A percentile compares a stretch with the other conserved stretches of the same genome.
Evolutionary conservation across 495 filamentous ascomycete genomes (phyloP).

Genomic region (Penicillium robsamsonii): DNA sequence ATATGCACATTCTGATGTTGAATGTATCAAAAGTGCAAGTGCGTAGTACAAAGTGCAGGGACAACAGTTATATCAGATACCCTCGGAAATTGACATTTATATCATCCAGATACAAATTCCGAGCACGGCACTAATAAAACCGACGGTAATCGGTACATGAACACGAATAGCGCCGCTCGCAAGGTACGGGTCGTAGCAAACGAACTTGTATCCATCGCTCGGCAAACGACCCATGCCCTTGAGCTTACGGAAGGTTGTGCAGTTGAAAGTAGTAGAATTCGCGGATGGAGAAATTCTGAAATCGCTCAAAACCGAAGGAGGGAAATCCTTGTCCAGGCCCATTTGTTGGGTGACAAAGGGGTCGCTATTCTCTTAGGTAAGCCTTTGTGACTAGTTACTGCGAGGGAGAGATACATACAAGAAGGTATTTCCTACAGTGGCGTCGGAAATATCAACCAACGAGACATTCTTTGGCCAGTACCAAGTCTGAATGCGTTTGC

Average conservation of each 20-base stretch:
- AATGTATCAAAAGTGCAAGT: too few relatives aligned
- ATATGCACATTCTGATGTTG: too few relatives aligned
- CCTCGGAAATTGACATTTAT: neutral
- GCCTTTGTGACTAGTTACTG: neutral
- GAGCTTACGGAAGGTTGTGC: slow-evolving; percentile 3
- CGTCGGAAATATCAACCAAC: neutral
- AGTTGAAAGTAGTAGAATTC: slow-evolving; percentile 1
- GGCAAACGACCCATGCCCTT: neutral
- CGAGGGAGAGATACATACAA: neutral
- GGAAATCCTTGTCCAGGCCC: neutral
- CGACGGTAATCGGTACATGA: neutral
- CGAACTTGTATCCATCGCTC: neutral
- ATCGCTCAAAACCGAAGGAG: neutral
- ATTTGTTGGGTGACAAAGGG: slow-evolving; percentile 9
- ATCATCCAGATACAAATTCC: neutral
- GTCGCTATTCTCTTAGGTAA: slow-evolving; percentile 3
- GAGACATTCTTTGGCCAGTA: slow-evolving; percentile 15
- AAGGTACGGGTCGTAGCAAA: neutral
- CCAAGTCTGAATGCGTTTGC: slow-evolving; percentile 7
- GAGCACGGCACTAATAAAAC: neutral
- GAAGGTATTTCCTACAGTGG: slow-evolving; percentile 2
- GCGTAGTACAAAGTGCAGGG: too few relatives aligned
- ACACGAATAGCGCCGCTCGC: neutral
- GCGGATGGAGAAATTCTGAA: neutral
- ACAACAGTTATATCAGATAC: too few relatives aligned